phyloP scores from a whole-genome alignment of 2,329 filamentous ascomycete genomes.

The Alternaria conjuncta region DNA sequence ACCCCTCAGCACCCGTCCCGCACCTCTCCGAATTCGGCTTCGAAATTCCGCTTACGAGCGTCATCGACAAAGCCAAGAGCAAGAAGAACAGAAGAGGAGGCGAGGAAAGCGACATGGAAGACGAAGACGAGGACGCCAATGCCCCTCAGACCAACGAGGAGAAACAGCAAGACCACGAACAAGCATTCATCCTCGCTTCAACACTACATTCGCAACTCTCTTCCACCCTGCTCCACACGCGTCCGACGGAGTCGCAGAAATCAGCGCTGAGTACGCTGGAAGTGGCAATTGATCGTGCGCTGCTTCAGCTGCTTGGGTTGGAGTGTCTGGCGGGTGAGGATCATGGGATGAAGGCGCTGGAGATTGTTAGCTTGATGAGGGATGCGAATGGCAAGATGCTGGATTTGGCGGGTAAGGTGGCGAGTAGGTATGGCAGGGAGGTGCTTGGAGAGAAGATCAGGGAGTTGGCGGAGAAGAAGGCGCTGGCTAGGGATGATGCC shows the following conservation, averaged over 20 bases:
- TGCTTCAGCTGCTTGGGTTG: constrained; percentile 84
- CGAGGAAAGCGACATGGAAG: constrained; percentile 38
- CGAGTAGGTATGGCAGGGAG: constrained; percentile 79
- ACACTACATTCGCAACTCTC: constrained; percentile 75
- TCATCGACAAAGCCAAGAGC: constrained; percentile 45
- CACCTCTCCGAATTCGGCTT: constrained; percentile 94
- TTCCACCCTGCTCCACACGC: constrained; percentile 74
- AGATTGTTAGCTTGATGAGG: constrained; percentile 84
- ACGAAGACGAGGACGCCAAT: constrained; percentile 42
- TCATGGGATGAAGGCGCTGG: constrained; percentile 89
- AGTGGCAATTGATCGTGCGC: constrained; percentile 85
- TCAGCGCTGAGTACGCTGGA: constrained; percentile 73
- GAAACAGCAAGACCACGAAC: constrained; percentile 73
- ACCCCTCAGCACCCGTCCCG: constrained; percentile 85
- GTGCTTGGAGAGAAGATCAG: constrained; percentile 90
- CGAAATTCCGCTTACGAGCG: constrained; percentile 75
- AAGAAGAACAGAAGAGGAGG: constrained; percentile 38
- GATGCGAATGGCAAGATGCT: constrained; percentile 88
- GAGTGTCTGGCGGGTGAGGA: constrained; percentile 95
- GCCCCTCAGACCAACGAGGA: constrained; percentile 30
- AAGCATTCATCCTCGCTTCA: constrained; percentile 77
- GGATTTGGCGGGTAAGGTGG: constrained; percentile 88
- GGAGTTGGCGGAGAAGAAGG: constrained; percentile 76
- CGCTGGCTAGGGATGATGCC: constrained; percentile 59
- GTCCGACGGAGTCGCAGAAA: constrained; percentile 69